Evolutionary conservation across 2,329 filamentous ascomycete genomes (phyloP).

Genomic region (Penicillium sp.): DNA sequence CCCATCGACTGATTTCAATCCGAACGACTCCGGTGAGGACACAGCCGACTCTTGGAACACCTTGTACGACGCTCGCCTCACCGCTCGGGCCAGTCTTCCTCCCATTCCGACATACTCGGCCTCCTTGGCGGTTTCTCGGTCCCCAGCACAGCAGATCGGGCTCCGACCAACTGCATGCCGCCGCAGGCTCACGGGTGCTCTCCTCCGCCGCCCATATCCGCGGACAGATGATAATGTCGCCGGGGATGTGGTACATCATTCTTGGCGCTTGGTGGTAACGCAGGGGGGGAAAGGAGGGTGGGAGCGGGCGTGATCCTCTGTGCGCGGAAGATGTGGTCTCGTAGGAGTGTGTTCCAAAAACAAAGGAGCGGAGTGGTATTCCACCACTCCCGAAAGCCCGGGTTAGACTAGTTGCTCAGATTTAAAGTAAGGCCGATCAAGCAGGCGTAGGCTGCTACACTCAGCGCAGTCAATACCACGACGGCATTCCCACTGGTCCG

Average conservation of each 20-base stretch:
- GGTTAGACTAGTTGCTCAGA: slow-evolving; percentile 38
- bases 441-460: slow-evolving; percentile 63
- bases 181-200: slow-evolving; percentile 23
- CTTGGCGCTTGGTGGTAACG: slow-evolving; percentile 41
- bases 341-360: not conserved
- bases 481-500: slow-evolving; percentile 69
- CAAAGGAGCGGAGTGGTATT: not conserved
- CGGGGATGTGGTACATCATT: slow-evolving; percentile 27
- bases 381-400: not conserved
- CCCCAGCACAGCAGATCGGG: slow-evolving; percentile 17
- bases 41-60: slow-evolving; percentile 12
- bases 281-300: slow-evolving; percentile 25
- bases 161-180: slow-evolving; percentile 24
- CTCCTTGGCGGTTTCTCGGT: slow-evolving; percentile 25
- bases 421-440: slow-evolving; percentile 63
- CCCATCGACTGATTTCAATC: slow-evolving; percentile 18
- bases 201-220: slow-evolving; percentile 16
- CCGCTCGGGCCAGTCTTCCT: slow-evolving; percentile 22
- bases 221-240: slow-evolving; percentile 8
- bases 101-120: slow-evolving; percentile 25
- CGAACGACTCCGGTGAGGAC: slow-evolving; percentile 14
- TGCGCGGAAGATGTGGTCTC: slow-evolving; percentile 15
- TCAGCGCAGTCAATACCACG: slow-evolving; percentile 63
- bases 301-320: slow-evolving; percentile 14
- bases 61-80: slow-evolving; percentile 21